A percentile compares a stretch with the other conserved stretches of the same genome.
Evolutionary conservation across 2,329 filamentous ascomycete species (phyloP).

Genomic region (Scortechinia acanthostroma): DNA sequence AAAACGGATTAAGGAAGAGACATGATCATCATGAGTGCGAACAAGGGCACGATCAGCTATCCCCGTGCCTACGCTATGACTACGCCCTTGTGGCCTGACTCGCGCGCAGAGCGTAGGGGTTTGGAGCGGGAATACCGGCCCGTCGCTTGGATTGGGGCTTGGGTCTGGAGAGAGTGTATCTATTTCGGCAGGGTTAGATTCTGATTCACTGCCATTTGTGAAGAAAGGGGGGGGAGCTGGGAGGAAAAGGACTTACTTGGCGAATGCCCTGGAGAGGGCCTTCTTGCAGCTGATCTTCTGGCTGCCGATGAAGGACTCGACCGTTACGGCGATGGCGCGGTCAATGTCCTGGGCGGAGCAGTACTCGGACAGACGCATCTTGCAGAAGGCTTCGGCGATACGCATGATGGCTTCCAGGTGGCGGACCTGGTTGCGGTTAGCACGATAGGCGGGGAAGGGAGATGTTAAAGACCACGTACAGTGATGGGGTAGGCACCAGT

Average conservation of each 20-base stretch:
- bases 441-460: neutral
- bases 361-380: constrained; percentile 97
- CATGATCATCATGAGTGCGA: no score
- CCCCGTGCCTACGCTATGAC: no score
- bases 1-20: no score
- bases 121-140: constrained; percentile 20
- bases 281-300: constrained; percentile 98
- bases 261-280: constrained; percentile 85
- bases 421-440: constrained; percentile 59
- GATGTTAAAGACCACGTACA: constrained; percentile 45
- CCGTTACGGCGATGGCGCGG: constrained; percentile 90
- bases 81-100: constrained; percentile 10
- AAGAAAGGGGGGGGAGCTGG: constrained; percentile 31
- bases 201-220: neutral
- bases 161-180: constrained; percentile 26
- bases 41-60: no score
- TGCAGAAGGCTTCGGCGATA: constrained; percentile 87
- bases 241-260: constrained; percentile 73
- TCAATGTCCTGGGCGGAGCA: constrained; percentile 87
- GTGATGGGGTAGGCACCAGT: constrained; percentile 97
- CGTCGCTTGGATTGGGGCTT: constrained; percentile 26
- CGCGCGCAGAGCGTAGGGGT: constrained; percentile 16
- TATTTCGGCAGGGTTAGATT: constrained; percentile 8
- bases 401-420: constrained; percentile 97
- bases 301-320: constrained; percentile 90